Evolutionary conservation across 306 rosid species (phyloP).

Genomic region (Echinosophora koreensis): DNA sequence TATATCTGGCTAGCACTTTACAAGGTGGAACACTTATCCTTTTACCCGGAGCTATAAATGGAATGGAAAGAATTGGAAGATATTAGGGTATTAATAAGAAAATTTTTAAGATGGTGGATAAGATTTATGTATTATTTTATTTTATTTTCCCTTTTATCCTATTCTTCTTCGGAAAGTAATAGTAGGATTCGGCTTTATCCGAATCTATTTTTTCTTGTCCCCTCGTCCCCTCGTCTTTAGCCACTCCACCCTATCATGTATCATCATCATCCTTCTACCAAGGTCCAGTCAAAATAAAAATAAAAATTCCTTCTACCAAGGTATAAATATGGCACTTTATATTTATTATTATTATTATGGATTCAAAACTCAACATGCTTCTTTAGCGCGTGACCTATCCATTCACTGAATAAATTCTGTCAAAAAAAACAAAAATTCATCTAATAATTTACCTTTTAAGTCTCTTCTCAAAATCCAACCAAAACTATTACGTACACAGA

Average conservation of each 20-base stretch:
- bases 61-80: constrained; percentile 37
- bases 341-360: too few species aligned
- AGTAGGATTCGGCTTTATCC: constrained; percentile 61
- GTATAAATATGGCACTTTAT: neutral
- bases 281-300: too few species aligned
- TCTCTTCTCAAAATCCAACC: neutral
- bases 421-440: too few species aligned
- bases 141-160: neutral
- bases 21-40: neutral
- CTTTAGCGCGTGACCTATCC: constrained; percentile 32
- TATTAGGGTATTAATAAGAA: constrained; percentile 37
- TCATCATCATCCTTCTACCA: too few species aligned
- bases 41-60: neutral
- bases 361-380: neutral
- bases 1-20: constrained; percentile 29
- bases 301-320: too few species aligned
- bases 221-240: constrained; percentile 36
- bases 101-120: constrained; percentile 44
- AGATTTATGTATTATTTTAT: constrained; percentile 38
- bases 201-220: constrained; percentile 44
- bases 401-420: neutral
- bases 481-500: too few species aligned
- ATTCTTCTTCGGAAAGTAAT: constrained; percentile 36
- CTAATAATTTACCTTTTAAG: too few species aligned
- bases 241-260: constrained; percentile 14